Conservation (phyloP, 768 basidiomycete genomes). For the Russula sp. region DNA sequence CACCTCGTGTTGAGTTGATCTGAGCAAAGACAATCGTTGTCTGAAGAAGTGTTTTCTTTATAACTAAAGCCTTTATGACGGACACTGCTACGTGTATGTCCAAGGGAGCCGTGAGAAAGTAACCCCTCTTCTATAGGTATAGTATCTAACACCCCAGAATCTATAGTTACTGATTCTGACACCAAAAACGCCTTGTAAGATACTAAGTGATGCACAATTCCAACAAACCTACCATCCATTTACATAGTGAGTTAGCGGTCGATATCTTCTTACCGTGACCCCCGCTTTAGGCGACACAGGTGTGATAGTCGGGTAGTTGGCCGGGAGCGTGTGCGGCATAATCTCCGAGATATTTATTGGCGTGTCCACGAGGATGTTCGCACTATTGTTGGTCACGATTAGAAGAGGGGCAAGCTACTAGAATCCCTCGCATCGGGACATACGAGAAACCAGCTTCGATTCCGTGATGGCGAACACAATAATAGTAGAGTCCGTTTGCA, state of each 20-base stretch:
- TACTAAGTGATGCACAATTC: not conserved
- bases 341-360: constrained; percentile 12
- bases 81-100: no score
- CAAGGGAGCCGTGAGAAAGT: not conserved
- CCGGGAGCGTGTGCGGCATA: constrained; percentile 11
- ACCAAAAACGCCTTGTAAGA: not conserved
- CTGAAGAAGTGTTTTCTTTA: no score
- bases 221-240: constrained; percentile 10
- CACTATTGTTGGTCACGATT: not conserved
- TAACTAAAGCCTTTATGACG: no score
- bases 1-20: no score
- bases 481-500: constrained; percentile 43
- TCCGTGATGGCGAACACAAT: constrained; percentile 35
- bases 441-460: constrained; percentile 40
- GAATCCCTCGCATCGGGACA: constrained; percentile 22
- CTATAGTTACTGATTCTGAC: not conserved
- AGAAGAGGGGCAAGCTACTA: not conserved
- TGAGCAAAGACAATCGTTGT: no score
- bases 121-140: not conserved
- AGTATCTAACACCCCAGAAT: not conserved
- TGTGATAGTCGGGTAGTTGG: constrained; percentile 10
- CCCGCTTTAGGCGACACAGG: constrained; percentile 4
- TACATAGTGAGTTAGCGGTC: constrained; percentile 13
- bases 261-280: constrained; percentile 14
- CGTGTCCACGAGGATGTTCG: constrained; percentile 13